Conservation (phyloP, 345 rosid genomes). For the Eucalyptus curtisii region DNA sequence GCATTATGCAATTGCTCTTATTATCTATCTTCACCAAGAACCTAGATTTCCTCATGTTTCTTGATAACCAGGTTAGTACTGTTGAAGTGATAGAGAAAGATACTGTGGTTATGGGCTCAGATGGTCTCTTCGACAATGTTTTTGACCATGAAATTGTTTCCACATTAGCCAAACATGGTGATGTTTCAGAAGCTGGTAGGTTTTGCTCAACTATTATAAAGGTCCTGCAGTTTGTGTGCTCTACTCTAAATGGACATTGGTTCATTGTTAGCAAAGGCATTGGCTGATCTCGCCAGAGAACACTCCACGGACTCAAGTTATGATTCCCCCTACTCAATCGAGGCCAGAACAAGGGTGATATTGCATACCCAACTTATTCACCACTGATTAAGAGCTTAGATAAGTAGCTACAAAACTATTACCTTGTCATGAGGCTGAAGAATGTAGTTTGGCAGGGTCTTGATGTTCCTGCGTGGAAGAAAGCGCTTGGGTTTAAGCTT, state of each 20-base stretch:
- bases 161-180: conserved; percentile 12
- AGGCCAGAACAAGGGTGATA: conserved; percentile 69
- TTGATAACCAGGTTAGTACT: conserved; percentile 38
- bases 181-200: conserved; percentile 56
- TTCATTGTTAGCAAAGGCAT: conserved; percentile 58
- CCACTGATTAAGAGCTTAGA: background rate
- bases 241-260: background rate
- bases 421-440: background rate
- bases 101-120: conserved; percentile 71
- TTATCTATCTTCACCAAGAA: background rate
- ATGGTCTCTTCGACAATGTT: conserved; percentile 83
- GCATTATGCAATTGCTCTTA: background rate
- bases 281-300: conserved; percentile 57
- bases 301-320: conserved; percentile 56
- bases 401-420: background rate
- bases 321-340: conserved; percentile 78
- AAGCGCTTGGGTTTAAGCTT: conserved; percentile 64
- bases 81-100: conserved; percentile 58
- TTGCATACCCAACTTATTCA: background rate
- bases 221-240: background rate
- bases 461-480: conserved; percentile 85
- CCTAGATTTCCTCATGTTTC: background rate
- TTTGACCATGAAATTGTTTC: conserved; percentile 76
- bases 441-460: conserved; percentile 35
- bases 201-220: background rate